Conservation (phyloP, 345 rosid genomes). For the Boechera divaricarpa region DNA sequence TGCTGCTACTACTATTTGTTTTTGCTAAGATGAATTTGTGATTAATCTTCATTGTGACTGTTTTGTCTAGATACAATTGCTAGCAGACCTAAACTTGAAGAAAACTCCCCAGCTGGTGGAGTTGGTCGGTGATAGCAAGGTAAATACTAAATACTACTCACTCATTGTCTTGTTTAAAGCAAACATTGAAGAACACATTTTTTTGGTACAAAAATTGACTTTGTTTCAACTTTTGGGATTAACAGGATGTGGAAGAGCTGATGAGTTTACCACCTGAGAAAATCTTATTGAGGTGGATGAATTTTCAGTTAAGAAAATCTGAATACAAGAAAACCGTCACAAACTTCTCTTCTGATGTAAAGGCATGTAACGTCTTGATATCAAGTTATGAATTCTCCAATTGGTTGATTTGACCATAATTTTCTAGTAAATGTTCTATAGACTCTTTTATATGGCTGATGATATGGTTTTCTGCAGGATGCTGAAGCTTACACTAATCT, state of each 20-base stretch:
- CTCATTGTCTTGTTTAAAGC: not conserved
- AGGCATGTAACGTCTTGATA: slow-evolving; percentile 52
- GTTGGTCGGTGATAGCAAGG: slow-evolving; percentile 91
- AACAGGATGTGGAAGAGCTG: slow-evolving; percentile 96
- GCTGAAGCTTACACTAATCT: slow-evolving; percentile 97
- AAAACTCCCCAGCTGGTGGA: slow-evolving; percentile 96
- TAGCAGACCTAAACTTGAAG: slow-evolving; percentile 98
- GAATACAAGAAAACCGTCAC: slow-evolving; percentile 77
- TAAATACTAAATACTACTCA: slow-evolving; percentile 34
- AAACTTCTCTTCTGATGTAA: slow-evolving; percentile 94
- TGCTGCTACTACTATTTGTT: not conserved
- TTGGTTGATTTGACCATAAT: not conserved
- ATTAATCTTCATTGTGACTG: slow-evolving; percentile 31
- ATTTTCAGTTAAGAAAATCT: slow-evolving; percentile 85
- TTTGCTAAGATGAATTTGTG: not conserved
- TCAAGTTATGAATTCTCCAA: slow-evolving; percentile 14
- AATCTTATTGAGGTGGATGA: slow-evolving; percentile 97
- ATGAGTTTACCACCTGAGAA: slow-evolving; percentile 99
- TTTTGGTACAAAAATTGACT: not conserved
- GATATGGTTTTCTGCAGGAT: slow-evolving; percentile 63
- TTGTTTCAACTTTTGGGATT: slow-evolving; percentile 28
- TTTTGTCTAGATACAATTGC: slow-evolving; percentile 77
- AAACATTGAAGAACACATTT: not conserved
- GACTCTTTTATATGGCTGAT: slow-evolving; percentile 11
- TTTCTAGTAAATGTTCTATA: not conserved